phyloP scores from a whole-genome alignment of 208 protist species.

The Plasmodiophora brassicae region DNA sequence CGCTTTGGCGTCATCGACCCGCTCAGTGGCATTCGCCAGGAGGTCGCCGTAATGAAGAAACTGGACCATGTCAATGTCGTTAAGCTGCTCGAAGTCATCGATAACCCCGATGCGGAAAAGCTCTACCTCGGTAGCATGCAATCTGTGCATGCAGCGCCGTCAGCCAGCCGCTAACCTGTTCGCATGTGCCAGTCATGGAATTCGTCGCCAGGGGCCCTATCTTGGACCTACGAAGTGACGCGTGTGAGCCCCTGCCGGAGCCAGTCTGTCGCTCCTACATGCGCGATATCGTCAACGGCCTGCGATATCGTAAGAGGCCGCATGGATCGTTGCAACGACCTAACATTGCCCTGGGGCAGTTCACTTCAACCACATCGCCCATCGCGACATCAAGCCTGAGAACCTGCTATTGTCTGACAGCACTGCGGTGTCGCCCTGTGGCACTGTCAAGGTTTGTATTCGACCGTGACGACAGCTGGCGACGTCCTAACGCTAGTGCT shows the following conservation, averaged over 20 bases:
- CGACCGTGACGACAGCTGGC: no score
- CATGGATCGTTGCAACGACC: no score
- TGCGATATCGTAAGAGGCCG: background rate
- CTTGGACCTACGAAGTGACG: background rate
- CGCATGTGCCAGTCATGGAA: background rate
- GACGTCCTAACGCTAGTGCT: no score
- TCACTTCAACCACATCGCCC: background rate
- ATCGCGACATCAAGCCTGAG: constrained; percentile 32
- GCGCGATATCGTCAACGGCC: background rate
- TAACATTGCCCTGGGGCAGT: no score
- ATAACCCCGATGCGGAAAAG: background rate
- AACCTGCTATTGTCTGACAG: background rate
- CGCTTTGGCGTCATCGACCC: background rate
- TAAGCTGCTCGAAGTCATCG: constrained; percentile 23
- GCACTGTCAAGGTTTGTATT: no score
- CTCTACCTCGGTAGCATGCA: background rate
- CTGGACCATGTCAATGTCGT: background rate
- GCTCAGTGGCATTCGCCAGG: background rate
- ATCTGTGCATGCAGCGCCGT: no score
- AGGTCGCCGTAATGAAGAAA: background rate
- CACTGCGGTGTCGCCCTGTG: no score
- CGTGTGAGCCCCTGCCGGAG: background rate
- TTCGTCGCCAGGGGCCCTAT: background rate
- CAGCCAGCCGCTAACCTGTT: background rate
- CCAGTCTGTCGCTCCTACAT: background rate